A percentile compares a stretch with the other conserved stretches of the same genome.
phyloP scores from a whole-genome alignment of 2,329 filamentous ascomycete species.

The Stylonectria norvegica region DNA sequence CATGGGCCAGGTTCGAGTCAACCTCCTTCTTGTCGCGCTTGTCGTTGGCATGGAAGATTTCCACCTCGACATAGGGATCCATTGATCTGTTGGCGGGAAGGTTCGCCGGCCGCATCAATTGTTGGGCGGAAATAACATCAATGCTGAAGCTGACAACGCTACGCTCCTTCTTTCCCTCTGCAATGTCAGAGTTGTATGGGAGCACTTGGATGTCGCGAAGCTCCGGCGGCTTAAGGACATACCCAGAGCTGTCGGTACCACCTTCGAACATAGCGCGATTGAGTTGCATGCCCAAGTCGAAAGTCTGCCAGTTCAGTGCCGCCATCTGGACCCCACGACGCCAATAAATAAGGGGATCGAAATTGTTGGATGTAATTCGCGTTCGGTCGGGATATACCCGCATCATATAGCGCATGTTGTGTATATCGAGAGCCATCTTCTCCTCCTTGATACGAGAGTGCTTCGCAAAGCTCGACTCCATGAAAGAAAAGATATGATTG shows the following conservation, averaged over 20 bases:
- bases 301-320: slow-evolving; percentile 97
- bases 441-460: slow-evolving; percentile 72
- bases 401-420: slow-evolving; percentile 91
- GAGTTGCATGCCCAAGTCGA: slow-evolving; percentile 90
- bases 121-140: slow-evolving; percentile 88
- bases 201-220: slow-evolving; percentile 68
- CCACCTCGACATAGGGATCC: slow-evolving; percentile 92
- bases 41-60: slow-evolving; percentile 92
- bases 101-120: slow-evolving; percentile 78
- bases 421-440: slow-evolving; percentile 76
- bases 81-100: slow-evolving; percentile 70
- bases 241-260: slow-evolving; percentile 80
- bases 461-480: slow-evolving; percentile 81
- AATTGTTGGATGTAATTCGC: slow-evolving; percentile 85
- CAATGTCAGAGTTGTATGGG: slow-evolving; percentile 47
- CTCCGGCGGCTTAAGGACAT: slow-evolving; percentile 87
- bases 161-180: slow-evolving; percentile 67
- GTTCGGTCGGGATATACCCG: slow-evolving; percentile 86
- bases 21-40: slow-evolving; percentile 83
- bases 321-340: slow-evolving; percentile 96
- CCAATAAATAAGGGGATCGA: slow-evolving; percentile 92
- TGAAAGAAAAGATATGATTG: slow-evolving; percentile 95
- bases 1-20: slow-evolving; percentile 50
- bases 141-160: slow-evolving; percentile 83
- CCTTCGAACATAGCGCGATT: slow-evolving; percentile 98